Evolutionary conservation across 306 rosid genomes (phyloP), one percentile per base, ranked within the genome.

Genomic region (Vigna trinervia): DNA sequence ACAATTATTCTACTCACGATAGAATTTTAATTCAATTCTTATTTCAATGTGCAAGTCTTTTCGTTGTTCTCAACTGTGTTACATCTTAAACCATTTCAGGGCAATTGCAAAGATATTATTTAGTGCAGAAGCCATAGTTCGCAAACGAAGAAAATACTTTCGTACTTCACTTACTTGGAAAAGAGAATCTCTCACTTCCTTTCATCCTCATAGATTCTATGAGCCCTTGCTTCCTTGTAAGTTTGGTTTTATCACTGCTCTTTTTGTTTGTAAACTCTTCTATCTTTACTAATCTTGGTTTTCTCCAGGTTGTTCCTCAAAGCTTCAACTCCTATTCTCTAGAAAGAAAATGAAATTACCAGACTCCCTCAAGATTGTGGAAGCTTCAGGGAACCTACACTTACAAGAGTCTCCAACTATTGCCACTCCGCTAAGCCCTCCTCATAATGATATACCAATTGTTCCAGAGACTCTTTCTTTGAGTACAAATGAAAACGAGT

Each of bases 391-490:
- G 64, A 80, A 75, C 26, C 69, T 83, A 57, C 81, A 72, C 57
- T 64, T 57, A 34, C 8, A 50, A 15, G 82, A 83, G 59, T 82
- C 88, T 77, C 88, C 43, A 39, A 71, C 67, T 76, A 77, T 71
- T 54, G 80, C 39, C 67, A 34, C 71, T 76, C 58, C 56, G 17
- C 83, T 65, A 53, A 94, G 90, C 65, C 93, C 93, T 34, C 80
- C 82, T 23, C 89, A 43, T 8, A 87, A 81, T 71, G 82, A 78
- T 59, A 65, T 52, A 14, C 79, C 59, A 74, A 78, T 86, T 66
- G 88, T 90, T 81, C 97, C 96, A n/a, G 74, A 57, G 41, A 94
- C 97, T 15, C 93, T 94, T 46, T 81, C 88, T 56, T 87, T 66
- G 47, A 75, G 38, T 61, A 70, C 72, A 64, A 61, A 38, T 76